A percentile compares a stretch with the other conserved stretches of the same genome.
Conservation (phyloP, 345 rosid species). For the Heritiera littoralis region DNA sequence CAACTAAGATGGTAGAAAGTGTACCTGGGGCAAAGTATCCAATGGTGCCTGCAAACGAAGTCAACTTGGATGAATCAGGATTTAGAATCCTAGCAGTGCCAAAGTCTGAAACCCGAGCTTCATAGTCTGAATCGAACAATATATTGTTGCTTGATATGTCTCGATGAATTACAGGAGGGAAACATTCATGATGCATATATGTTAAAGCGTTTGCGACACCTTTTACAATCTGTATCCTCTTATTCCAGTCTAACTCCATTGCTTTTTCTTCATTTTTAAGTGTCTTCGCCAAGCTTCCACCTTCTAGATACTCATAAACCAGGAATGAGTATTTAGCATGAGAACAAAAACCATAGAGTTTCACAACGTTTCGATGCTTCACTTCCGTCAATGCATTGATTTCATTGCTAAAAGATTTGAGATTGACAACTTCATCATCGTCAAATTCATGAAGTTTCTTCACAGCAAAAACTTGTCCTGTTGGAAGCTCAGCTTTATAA, state of each 20-base stretch:
- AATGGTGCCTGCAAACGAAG: constrained; percentile 14
- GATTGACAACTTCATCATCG: background rate
- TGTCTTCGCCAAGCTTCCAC: constrained; percentile 32
- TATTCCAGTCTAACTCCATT: constrained; percentile 26
- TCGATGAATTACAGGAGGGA: constrained; percentile 31
- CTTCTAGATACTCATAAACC: constrained; percentile 35
- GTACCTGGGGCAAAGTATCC: constrained; percentile 10
- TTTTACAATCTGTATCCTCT: constrained; percentile 22
- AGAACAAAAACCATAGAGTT: constrained; percentile 32
- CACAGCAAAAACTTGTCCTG: constrained; percentile 25
- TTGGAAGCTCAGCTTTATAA: constrained; percentile 25
- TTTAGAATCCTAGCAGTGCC: constrained; percentile 9
- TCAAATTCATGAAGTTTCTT: constrained; percentile 23
- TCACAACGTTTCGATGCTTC: constrained; percentile 32
- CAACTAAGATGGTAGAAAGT: too few species aligned
- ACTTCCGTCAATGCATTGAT: constrained; percentile 28
- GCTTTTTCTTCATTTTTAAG: constrained; percentile 25
- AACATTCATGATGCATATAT: constrained; percentile 29
- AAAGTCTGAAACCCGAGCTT: background rate
- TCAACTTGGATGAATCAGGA: background rate
- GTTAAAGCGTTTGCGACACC: constrained; percentile 27
- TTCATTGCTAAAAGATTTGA: constrained; percentile 25
- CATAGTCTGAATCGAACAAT: background rate
- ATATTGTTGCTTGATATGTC: constrained; percentile 25
- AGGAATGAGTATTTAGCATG: constrained; percentile 19